Percentiles rank a stretch among this genome's conserved stretches.
These are phyloP conservation scores for Aspergillus quadricinctus DNA, from an alignment of 2,329 filamentous ascomycete species.

Conservation along the genomic window DNA sequence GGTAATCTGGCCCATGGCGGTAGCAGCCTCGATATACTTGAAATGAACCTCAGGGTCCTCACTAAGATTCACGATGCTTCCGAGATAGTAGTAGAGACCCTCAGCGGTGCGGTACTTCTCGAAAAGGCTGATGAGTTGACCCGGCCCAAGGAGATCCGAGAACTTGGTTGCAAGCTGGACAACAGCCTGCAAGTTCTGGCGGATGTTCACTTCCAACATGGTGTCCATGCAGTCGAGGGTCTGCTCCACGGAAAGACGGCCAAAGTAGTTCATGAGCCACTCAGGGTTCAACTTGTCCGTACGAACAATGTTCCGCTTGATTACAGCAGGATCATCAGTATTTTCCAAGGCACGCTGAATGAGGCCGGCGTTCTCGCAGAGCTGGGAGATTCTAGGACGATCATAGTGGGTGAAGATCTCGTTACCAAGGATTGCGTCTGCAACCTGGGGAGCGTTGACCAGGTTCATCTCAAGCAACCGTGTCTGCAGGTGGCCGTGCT, in stretches of 20 bases:
- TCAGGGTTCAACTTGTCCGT: slow-evolving; percentile 84
- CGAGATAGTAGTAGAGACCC: slow-evolving; percentile 96
- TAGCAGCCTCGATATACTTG: slow-evolving; percentile 98
- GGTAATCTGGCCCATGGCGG: slow-evolving; percentile 85
- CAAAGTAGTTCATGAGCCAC: slow-evolving; percentile 89
- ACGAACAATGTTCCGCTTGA: slow-evolving; percentile 85
- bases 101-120: slow-evolving; percentile 98
- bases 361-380: slow-evolving; percentile 91
- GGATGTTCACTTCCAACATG: slow-evolving; percentile 95
- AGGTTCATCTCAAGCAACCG: slow-evolving; percentile 97
- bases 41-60: slow-evolving; percentile 95
- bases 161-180: slow-evolving; percentile 97
- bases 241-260: slow-evolving; percentile 90
- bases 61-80: slow-evolving; percentile 94
- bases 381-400: slow-evolving; percentile 76
- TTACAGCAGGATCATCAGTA: slow-evolving; percentile 80
- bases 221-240: slow-evolving; percentile 90
- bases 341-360: slow-evolving; percentile 86
- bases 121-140: slow-evolving; percentile 82
- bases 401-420: slow-evolving; percentile 99
- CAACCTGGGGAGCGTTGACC: slow-evolving; percentile 92
- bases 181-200: slow-evolving; percentile 90
- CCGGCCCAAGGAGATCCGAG: slow-evolving; percentile 87
- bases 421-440: slow-evolving; percentile 94
- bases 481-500: slow-evolving; percentile 90